Evolutionary conservation across 768 basidiomycete species (phyloP).

Genomic region (Tylopilus rubrobrunneus): DNA sequence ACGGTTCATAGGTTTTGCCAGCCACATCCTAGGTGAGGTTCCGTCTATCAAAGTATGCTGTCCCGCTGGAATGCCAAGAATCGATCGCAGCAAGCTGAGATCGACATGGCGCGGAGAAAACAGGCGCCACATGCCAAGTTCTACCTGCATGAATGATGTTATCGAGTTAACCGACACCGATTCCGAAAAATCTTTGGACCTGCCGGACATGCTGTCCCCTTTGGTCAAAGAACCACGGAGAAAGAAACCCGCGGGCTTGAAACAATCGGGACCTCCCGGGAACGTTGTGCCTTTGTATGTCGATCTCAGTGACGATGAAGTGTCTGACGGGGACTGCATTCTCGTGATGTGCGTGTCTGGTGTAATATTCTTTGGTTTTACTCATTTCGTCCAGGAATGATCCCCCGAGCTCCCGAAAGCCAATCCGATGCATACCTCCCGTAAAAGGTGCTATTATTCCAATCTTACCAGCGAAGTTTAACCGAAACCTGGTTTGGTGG

Average conservation of each 20-base stretch:
- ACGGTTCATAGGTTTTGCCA: conserved; percentile 8
- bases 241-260: conserved; percentile 1
- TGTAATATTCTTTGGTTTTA: background rate
- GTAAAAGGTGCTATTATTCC: conserved; percentile 1
- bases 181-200: conserved; percentile 12
- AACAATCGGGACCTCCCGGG: conserved; percentile 1
- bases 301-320: conserved; percentile 31
- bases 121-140: background rate
- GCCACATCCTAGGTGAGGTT: conserved; percentile 11
- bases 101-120: background rate
- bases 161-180: conserved; percentile 33
- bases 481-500: background rate
- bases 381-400: conserved; percentile 37
- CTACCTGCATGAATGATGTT: conserved; percentile 13
- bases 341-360: conserved; percentile 34
- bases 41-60: background rate
- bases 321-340: conserved; percentile 35
- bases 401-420: conserved; percentile 46
- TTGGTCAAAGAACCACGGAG: conserved; percentile 13
- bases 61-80: background rate
- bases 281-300: conserved; percentile 22
- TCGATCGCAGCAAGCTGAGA: conserved; percentile 2
- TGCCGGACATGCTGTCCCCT: conserved; percentile 25
- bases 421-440: conserved; percentile 28
- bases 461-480: background rate